Conservation (phyloP, 192 early-diverging fungal species). For the Linnemannia exigua region DNA sequence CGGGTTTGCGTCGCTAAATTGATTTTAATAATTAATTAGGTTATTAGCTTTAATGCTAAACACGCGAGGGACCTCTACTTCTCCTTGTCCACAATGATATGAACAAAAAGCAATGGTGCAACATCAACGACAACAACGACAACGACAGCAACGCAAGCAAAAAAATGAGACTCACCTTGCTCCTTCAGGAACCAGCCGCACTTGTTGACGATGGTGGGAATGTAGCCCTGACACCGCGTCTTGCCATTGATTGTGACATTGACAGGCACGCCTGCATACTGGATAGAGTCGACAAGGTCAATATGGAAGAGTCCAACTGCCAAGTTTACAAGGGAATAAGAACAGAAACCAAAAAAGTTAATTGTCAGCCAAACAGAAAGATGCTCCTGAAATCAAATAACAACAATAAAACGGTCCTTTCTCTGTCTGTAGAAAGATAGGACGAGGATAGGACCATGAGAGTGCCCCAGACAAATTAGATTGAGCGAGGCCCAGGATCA, state of each 20-base stretch:
- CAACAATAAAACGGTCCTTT: not conserved
- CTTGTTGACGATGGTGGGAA: constrained; percentile 61
- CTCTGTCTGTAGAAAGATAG: not conserved
- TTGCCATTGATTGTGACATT: constrained; percentile 45
- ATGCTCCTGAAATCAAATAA: not conserved
- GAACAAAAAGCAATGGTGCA: not conserved
- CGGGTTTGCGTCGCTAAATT: constrained; percentile 65
- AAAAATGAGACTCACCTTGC: constrained; percentile 41
- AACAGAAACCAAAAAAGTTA: constrained; percentile 2
- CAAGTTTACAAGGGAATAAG: not conserved
- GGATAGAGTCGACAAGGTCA: constrained; percentile 56
- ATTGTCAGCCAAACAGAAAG: not conserved
- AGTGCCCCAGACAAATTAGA: not conserved
- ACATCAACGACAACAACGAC: not conserved
- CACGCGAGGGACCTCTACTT: not conserved
- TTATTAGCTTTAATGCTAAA: not conserved
- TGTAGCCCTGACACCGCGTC: constrained; percentile 52
- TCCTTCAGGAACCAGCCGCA: constrained; percentile 60
- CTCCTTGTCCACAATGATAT: not conserved
- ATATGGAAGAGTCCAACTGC: constrained; percentile 53
- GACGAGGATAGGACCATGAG: not conserved
- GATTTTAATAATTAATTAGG: not conserved
- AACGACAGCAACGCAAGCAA: not conserved
- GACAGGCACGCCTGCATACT: constrained; percentile 59
- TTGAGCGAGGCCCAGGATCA: not conserved